These are phyloP conservation scores for Lentinula guzmanii DNA, from an alignment of 768 basidiomycete species.

Conservation along the genomic window DNA sequence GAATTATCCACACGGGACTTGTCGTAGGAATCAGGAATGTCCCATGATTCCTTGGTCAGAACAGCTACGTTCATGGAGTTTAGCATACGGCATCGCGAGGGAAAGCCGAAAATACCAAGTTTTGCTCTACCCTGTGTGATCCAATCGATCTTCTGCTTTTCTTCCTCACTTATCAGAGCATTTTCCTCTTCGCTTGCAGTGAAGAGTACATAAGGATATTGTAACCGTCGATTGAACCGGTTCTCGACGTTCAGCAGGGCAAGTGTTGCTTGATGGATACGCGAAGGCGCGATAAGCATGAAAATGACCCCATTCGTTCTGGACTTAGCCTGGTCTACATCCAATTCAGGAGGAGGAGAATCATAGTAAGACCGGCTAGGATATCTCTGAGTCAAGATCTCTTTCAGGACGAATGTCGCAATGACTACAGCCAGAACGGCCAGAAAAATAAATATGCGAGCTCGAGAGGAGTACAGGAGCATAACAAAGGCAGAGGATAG, in stretches of 20 bases:
- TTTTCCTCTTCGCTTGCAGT: constrained; percentile 18
- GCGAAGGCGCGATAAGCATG: constrained; percentile 19
- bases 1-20: constrained; percentile 16
- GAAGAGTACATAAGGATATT: constrained; percentile 24
- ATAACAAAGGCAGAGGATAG: not conserved
- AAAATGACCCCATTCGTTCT: constrained; percentile 21
- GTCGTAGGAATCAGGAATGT: constrained; percentile 17
- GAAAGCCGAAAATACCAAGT: constrained; percentile 14
- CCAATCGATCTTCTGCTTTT: constrained; percentile 17
- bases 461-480: not conserved
- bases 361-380: not conserved
- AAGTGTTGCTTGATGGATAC: constrained; percentile 20
- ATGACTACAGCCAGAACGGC: not conserved
- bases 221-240: constrained; percentile 23
- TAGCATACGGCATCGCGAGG: not conserved
- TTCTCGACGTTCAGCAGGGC: constrained; percentile 23
- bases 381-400: not conserved
- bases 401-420: not conserved
- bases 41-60: constrained; percentile 18
- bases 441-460: not conserved
- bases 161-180: constrained; percentile 15
- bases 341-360: not conserved
- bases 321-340: not conserved
- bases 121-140: constrained; percentile 22
- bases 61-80: constrained; percentile 8